Conservation (phyloP, 176 grass and related monocot species). For the Carex cristatella region DNA sequence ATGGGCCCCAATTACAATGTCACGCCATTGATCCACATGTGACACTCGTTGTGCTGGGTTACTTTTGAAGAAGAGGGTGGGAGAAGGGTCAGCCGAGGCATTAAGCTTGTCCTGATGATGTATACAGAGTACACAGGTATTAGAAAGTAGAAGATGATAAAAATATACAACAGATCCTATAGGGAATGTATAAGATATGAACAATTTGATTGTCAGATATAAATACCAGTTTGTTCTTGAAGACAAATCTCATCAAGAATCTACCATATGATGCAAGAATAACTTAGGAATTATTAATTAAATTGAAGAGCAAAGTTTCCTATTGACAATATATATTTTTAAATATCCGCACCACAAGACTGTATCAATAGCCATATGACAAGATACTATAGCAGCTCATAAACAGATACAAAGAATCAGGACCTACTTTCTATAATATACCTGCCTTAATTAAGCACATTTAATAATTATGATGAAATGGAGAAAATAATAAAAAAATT, state of each 20-base stretch:
- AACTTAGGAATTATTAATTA: not conserved
- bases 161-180: not conserved
- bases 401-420: not conserved
- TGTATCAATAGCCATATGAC: not conserved
- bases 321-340: not conserved
- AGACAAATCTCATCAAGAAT: not conserved
- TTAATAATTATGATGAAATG: not conserved
- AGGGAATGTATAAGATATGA: not conserved
- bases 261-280: not conserved
- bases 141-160: not conserved
- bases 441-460: not conserved
- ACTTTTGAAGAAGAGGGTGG: slow-evolving; percentile 81
- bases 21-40: slow-evolving; percentile 78
- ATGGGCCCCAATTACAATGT: slow-evolving; percentile 68
- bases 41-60: slow-evolving; percentile 74
- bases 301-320: not conserved
- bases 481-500: not conserved
- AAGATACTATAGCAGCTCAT: not conserved
- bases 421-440: not conserved
- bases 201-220: not conserved
- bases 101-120: slow-evolving; percentile 68
- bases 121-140: not conserved
- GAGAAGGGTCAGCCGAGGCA: slow-evolving; percentile 35
- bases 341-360: not conserved
- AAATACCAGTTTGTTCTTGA: not conserved